These are phyloP conservation scores for Simmondsia chinensis DNA, from an alignment of 148 eudicot species.

Conservation along the genomic window DNA sequence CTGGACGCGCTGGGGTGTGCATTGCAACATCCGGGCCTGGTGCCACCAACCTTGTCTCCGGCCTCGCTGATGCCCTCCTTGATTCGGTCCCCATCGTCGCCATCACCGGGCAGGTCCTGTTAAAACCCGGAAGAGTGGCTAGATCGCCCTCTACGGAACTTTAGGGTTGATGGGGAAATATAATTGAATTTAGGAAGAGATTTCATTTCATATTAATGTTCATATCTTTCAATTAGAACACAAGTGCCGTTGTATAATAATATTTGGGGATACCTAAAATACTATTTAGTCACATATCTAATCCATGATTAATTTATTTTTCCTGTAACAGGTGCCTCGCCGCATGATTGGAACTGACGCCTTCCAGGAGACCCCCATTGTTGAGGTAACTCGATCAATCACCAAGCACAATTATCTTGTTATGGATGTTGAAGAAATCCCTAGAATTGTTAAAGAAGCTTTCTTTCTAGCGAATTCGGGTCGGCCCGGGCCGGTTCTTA, in stretches of 20 bases:
- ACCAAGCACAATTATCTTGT: conserved; percentile 89
- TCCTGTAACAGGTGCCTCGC: no score
- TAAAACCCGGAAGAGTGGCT: no score
- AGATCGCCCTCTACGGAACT: no score
- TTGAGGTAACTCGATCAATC: conserved; percentile 80
- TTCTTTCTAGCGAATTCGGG: conserved; percentile 65
- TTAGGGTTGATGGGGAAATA: no score
- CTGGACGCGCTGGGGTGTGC: conserved; percentile 76
- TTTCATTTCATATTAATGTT: no score
- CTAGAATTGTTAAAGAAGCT: conserved; percentile 73
- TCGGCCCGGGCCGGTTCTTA: conserved; percentile 77
- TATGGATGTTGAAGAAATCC: conserved; percentile 74
- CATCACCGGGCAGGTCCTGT: conserved; percentile 84
- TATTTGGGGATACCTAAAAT: no score
- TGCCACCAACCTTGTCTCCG: conserved; percentile 75
- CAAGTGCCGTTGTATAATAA: no score
- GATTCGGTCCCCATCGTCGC: conserved; percentile 79
- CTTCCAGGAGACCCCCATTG: conserved; percentile 89
- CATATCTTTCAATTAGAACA: no score
- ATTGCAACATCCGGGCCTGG: conserved; percentile 97
- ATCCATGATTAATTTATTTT: no score
- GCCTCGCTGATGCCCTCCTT: conserved; percentile 78
- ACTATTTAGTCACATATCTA: no score
- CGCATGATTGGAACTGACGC: conserved; percentile 92
- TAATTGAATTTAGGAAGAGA: no score